Base-by-base conservation (phyloP, 495 filamentous ascomycete species). In the Beverwykella pulmonaria region DNA sequence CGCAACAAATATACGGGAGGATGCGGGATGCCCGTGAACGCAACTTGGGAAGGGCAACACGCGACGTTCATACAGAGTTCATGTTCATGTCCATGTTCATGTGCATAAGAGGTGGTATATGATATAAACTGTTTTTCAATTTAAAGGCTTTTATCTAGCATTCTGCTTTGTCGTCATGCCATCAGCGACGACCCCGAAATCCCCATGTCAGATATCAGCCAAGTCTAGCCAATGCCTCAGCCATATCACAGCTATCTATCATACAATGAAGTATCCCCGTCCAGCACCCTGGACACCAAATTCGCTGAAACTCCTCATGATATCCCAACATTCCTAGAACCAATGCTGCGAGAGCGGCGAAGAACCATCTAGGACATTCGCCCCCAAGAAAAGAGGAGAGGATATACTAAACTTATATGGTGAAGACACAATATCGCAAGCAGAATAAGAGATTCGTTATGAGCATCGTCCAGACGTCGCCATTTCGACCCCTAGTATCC, bases 401-500 rank as follows among this genome's bases (percentile, higher is more conserved):
- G 26, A 49, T 53, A 57, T 57, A 68, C 57, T 62, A 56, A 68
- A 62, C 27, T 29, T 22, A 36, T 49, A 41, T 44, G 23, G 25
- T 46, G 34, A 65, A 32, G 25, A 20, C 10, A 27, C 10, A 27
- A 19, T 5, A 50, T 26, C 48, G 48, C 29, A 30, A 26, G 29
- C 22, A 23, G 10, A 52, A 22, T n/a, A 68, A 34, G 53, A 62
- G 53, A 68, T 61, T 62, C 58, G 65, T 68, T 20, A 53, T 25
- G n/a, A 55, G 44, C 29, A 48, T 56, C 48, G 56, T 65, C 15
- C 36, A 22, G 41, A 58, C 25, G 12, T 61, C 27, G 29, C 58
- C 56, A 68, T 61, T 50, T 70, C 19, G 14, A 25, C 50, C 44
- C 26, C 63, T 44, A 71, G 48, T 63, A 90, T 41, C 83, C 85